Base-by-base conservation (phyloP, 225 moss, liverwort and hornwort species). In the Ulota crispa region DNA sequence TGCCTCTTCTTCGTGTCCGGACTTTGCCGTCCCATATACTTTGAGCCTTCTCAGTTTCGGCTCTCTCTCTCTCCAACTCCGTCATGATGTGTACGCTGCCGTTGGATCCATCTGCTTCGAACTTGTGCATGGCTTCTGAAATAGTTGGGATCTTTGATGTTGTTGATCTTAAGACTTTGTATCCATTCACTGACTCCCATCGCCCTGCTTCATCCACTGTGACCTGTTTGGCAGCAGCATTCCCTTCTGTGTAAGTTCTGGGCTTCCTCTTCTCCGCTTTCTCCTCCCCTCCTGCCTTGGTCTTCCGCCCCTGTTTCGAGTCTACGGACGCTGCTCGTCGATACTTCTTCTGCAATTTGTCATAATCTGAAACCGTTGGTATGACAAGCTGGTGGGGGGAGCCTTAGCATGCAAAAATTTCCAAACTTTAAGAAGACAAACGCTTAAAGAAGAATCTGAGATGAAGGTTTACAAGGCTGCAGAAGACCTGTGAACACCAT, bases 21-120 rank as follows among this genome's bases (percentile, higher is more conserved):
- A 59, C 34, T 72, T 85, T 91, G 4, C 91, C 91, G 45, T 91
- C 88, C 91, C 91, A 91, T 69, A 91, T 82, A 11, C 81, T 83
- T 65, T 91, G 85, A 26, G 91, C 91, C 64, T 81, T 85, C 19
- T 83, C 78, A 6, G 86, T 73, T 60, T 91, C 91, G 10, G 74
- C 87, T 64, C 81, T 75, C 72, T 89, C 87, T 73, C 43, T 80
- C 71, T 81, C 30, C 0, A 82, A 70, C 41, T 85, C 81, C 26
- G 60, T 64, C 76, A 85, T 81, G 20, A 81, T 61, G 30, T 83
- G 75, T 15, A 11, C 68, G 10, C 55, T 80, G 21, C 54, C 79
- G 9, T 36, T 45, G 3, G 79, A 39, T 11, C 52, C 83, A 28
- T 78, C 86, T 59, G 78, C 81, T 43, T 78, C 78, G 14, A 50